Evolutionary conservation across 1,284 basidiomycete genomes (phyloP).

Genomic region (Irpex rosettiformis): DNA sequence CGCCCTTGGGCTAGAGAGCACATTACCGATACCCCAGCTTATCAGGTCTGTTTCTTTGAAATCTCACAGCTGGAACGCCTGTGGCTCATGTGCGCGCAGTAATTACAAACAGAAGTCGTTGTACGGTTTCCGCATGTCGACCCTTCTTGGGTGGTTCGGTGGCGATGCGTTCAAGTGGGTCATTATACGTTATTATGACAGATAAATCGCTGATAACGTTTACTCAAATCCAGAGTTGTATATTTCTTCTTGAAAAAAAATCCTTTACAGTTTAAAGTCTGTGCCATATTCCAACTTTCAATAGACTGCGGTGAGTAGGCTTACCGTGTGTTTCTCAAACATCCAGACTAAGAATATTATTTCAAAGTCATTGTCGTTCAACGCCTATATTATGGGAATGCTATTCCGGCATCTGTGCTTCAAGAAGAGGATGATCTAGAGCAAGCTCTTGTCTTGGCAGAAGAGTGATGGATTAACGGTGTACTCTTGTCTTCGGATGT

Average conservation of each 20-base stretch:
- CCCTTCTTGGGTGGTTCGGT: conserved; percentile 77
- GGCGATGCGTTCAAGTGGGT: conserved; percentile 80
- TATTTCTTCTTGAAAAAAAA: conserved; percentile 75
- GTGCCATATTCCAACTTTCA: conserved; percentile 77
- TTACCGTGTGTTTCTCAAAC: conserved; percentile 15
- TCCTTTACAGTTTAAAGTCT: conserved; percentile 76
- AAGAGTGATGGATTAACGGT: conserved; percentile 38
- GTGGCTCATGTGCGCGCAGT: conserved; percentile 33
- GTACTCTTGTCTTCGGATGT: neutral
- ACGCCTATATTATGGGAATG: conserved; percentile 65
- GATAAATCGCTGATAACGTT: conserved; percentile 6
- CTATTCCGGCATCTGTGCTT: conserved; percentile 48
- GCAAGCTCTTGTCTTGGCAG: conserved; percentile 60
- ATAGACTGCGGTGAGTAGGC: conserved; percentile 61
- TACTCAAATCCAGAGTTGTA: conserved; percentile 45
- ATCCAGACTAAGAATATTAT: conserved; percentile 12
- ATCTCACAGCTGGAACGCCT: neutral
- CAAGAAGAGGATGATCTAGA: conserved; percentile 68
- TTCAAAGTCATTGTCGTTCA: conserved; percentile 70
- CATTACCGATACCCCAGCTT: conserved; percentile 78
- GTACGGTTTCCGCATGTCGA: conserved; percentile 82
- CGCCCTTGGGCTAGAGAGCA: conserved; percentile 78
- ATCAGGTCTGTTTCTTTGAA: conserved; percentile 48
- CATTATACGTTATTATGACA: no score
- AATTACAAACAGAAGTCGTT: conserved; percentile 75